Base-by-base conservation (phyloP, 2,329 filamentous ascomycete genomes). In the Ceratocystis smalleyi region DNA sequence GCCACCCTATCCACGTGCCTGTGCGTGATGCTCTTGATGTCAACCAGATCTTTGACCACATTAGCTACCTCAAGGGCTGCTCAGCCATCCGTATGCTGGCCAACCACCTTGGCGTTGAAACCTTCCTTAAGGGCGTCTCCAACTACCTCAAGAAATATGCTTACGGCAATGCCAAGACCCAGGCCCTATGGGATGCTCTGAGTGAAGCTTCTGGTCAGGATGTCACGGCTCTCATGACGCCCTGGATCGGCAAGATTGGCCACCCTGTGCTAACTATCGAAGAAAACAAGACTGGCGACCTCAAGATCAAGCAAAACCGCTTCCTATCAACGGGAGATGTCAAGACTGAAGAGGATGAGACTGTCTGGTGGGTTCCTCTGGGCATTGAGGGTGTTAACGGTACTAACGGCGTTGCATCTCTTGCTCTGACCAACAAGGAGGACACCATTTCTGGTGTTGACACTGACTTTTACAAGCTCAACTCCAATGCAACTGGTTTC, bases 71-170 rank as follows among this genome's bases (percentile, higher is more conserved):
- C 68, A 97, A 99, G 78, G 94, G 94, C 43, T 95, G 90, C 77
- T 96, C 92, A 1, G 89, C 94, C 66, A 94, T 99, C 71, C 88
- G 94, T 71, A 99, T 99, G 94, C 77, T 99, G 70, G 92, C 90
- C 69, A 86, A 87, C 70, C 89, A 97, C 74, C 83, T 99, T 19
- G 91, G 91, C 15, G 85, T 88, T 62, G 85, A 96, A 71, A 88
- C 83, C 1, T 99, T 99, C 80, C 79, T 99, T 62, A 86, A 88
- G 71, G 94, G 94, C 69, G 91, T 99, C 61, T 85, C 89, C 19
- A 84, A 86, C 70, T 99, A 99, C 75, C 82, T 99, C 66, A 91
- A 91, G 75, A 83, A 85, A 61, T 88, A 99, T 74, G 84, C 87
- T 65, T 97, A 95, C 72, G 85, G 88, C 73, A 86, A 99, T 72